These are phyloP conservation scores for Gautieria morchelliformis DNA, from an alignment of 768 basidiomycete genomes.

Conservation along the genomic window DNA sequence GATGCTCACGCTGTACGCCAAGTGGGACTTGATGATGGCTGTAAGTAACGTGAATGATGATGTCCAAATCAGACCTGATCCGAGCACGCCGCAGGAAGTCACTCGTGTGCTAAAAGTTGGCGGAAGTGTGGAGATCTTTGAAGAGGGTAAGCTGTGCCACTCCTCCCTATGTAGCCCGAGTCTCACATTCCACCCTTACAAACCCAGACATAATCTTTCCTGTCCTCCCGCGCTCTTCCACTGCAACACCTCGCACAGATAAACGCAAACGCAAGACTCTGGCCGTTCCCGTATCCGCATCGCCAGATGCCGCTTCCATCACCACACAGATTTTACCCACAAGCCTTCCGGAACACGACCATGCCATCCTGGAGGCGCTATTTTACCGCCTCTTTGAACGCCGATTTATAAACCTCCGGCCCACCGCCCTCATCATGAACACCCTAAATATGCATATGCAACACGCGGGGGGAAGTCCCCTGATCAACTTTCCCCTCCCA, in stretches of 20 bases:
- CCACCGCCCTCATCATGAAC: conserved; percentile 25
- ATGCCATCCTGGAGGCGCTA: conserved; percentile 59
- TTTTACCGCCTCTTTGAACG: conserved; percentile 58
- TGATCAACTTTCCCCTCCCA: conserved; percentile 1
- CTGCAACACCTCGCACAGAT: conserved; percentile 40
- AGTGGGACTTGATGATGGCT: conserved; percentile 65
- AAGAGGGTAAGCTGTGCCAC: conserved; percentile 46
- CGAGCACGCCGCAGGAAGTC: conserved; percentile 45
- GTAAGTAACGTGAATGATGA: conserved; percentile 25
- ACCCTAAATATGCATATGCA: not conserved
- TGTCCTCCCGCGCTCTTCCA: conserved; percentile 73
- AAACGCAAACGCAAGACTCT: conserved; percentile 28
- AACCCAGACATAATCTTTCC: conserved; percentile 63
- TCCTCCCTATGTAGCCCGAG: not conserved
- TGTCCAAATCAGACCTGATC: not conserved
- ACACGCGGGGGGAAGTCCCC: not conserved
- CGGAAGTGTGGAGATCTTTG: conserved; percentile 61
- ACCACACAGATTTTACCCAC: conserved; percentile 15
- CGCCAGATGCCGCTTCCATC: conserved; percentile 18
- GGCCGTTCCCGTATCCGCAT: not conserved
- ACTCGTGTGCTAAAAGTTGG: conserved; percentile 59
- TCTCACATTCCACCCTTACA: too few relatives aligned
- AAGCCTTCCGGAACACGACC: conserved; percentile 42
- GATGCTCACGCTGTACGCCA: not conserved
- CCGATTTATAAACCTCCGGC: conserved; percentile 62